These are phyloP conservation scores for Neltuma alba DNA, from an alignment of 306 rosid genomes.

Conservation along the genomic window DNA sequence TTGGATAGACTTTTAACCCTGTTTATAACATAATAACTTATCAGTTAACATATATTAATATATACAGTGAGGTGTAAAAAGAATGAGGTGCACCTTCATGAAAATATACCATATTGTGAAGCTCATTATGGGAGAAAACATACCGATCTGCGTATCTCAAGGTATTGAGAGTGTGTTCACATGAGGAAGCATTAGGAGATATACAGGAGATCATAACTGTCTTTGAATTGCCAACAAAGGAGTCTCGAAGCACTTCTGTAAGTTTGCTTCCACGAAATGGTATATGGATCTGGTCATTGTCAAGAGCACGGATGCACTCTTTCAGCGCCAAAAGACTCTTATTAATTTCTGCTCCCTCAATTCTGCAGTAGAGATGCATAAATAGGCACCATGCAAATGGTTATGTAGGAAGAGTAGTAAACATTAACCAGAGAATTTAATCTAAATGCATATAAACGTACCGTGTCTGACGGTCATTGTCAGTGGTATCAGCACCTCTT, in stretches of 20 bases:
- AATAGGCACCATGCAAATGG: constrained; percentile 25
- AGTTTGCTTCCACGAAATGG: constrained; percentile 99
- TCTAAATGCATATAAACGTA: constrained; percentile 30
- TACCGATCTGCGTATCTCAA: constrained; percentile 99
- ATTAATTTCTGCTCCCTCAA: constrained; percentile 97
- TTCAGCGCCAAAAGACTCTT: constrained; percentile 97
- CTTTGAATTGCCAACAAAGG: constrained; percentile 95
- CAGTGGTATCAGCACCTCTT: constrained; percentile 99
- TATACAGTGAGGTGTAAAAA: constrained; percentile 10
- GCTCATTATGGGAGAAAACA: constrained; percentile 28
- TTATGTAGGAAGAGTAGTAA: not conserved
- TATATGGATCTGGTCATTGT: constrained; percentile 96
- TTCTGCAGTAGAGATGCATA: constrained; percentile 50
- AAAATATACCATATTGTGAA: constrained; percentile 13
- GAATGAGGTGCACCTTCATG: constrained; percentile 5
- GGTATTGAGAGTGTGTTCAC: constrained; percentile 96
- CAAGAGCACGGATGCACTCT: constrained; percentile 98
- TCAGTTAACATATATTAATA: constrained; percentile 38
- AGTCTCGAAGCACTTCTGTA: constrained; percentile 98
- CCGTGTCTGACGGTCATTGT: constrained; percentile 99
- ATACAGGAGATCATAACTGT: constrained; percentile 98
- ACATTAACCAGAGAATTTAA: constrained; percentile 7
- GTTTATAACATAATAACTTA: constrained; percentile 38
- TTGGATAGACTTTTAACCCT: constrained; percentile 97
- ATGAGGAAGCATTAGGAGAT: constrained; percentile 97